Conservation (phyloP, 768 basidiomycete species). For the Harrya chromipes region DNA sequence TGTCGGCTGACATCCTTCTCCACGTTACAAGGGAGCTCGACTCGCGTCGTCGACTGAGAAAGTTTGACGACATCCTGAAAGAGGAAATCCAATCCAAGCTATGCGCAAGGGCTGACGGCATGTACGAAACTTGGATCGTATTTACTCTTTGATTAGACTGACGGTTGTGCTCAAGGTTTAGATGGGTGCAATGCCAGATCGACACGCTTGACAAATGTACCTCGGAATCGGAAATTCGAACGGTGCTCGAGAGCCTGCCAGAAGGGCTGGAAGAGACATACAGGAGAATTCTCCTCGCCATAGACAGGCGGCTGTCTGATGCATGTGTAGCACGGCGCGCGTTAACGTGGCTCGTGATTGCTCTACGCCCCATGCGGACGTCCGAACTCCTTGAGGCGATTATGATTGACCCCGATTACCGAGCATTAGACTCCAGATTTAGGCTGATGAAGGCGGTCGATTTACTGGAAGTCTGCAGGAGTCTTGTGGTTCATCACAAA, state of each 20-base stretch:
- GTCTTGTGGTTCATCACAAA: constrained; percentile 9
- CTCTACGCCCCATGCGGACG: constrained; percentile 7
- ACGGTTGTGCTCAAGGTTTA: constrained; percentile 5
- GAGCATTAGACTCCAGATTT: constrained; percentile 1
- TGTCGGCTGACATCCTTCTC: constrained; percentile 8
- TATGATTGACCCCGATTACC: neutral
- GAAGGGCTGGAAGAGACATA: constrained; percentile 22
- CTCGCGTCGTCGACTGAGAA: constrained; percentile 1
- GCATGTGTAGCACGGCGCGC: constrained; percentile 1
- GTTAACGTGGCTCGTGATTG: constrained; percentile 9
- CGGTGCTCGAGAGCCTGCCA: constrained; percentile 8
- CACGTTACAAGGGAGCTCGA: constrained; percentile 9
- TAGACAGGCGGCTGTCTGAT: neutral
- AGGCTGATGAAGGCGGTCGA: neutral
- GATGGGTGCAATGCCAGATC: constrained; percentile 19
- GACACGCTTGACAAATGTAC: constrained; percentile 3
- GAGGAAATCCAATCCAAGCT: constrained; percentile 1
- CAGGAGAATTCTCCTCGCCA: constrained; percentile 14
- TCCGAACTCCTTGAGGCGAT: constrained; percentile 9
- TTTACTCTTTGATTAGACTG: neutral
- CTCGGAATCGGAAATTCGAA: neutral
- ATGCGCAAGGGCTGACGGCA: no score
- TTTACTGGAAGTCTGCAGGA: constrained; percentile 3
- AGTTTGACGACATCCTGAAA: neutral
- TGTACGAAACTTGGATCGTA: no score